phyloP scores from a whole-genome alignment of 2,329 filamentous ascomycete species.

The Triangularia setosa region DNA sequence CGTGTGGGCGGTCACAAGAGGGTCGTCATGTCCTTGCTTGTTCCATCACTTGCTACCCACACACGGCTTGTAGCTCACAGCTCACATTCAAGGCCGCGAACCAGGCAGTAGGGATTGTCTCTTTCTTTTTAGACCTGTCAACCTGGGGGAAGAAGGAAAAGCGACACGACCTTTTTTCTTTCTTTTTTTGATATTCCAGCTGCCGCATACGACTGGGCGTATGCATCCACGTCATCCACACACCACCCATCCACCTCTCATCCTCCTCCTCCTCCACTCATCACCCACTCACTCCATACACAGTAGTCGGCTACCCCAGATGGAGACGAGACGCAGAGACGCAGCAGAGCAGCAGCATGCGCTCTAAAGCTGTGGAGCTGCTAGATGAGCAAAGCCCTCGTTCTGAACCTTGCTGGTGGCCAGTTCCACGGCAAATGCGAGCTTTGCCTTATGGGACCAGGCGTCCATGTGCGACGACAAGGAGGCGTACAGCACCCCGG shows the following conservation, averaged over 20 bases:
- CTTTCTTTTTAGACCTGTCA: neutral
- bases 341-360: neutral
- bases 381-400: conserved; percentile 60
- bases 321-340: neutral
- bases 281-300: neutral
- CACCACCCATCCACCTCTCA: neutral
- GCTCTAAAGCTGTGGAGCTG: conserved; percentile 1
- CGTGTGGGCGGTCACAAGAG: conserved; percentile 19
- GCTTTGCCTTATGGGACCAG: conserved; percentile 43
- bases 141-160: neutral
- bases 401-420: conserved; percentile 65
- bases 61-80: neutral
- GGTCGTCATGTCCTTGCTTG: conserved; percentile 8
- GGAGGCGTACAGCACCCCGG: conserved; percentile 58
- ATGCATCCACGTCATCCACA: neutral
- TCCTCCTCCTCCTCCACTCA: neutral
- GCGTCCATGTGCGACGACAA: conserved; percentile 34
- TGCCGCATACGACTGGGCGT: conserved; percentile 1
- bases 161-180: neutral
- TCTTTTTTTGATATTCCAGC: neutral
- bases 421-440: conserved; percentile 61
- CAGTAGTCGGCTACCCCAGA: neutral
- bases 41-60: neutral
- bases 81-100: neutral
- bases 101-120: neutral